Percentiles rank a stretch among this genome's conserved stretches.
Evolutionary conservation across 176 grass and related monocot species (phyloP).

Genomic region (Zea luxurians): DNA sequence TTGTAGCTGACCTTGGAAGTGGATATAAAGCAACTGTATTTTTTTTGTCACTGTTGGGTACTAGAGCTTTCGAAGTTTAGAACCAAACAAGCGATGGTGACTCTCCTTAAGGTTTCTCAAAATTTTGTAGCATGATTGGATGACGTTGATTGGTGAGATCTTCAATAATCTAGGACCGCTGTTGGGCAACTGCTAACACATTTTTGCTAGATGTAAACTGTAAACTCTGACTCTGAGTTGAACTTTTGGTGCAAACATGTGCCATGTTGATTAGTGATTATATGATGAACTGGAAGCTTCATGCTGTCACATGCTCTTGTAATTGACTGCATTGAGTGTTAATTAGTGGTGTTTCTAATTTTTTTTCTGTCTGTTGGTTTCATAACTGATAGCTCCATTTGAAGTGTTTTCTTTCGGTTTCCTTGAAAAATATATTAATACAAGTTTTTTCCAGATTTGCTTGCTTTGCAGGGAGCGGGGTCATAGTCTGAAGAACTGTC

Average conservation of each 20-base stretch:
- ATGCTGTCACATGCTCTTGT: neutral
- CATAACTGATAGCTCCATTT: conserved; percentile 3
- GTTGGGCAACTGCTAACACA: neutral
- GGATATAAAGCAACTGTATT: neutral
- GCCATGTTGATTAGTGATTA: neutral
- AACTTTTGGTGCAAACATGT: neutral
- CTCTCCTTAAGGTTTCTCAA: neutral
- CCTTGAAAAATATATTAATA: neutral
- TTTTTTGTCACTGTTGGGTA: neutral
- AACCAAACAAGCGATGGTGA: neutral
- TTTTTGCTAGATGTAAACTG: neutral
- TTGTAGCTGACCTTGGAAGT: neutral
- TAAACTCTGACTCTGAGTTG: neutral
- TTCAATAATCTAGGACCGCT: neutral
- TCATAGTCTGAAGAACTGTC: conserved; percentile 90
- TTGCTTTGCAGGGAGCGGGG: conserved; percentile 79
- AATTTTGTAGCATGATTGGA: conserved; percentile 15
- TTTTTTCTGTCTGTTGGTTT: neutral
- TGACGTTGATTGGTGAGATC: neutral
- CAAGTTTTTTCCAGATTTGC: conserved; percentile 62
- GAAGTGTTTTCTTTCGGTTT: neutral
- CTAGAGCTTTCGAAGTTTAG: neutral
- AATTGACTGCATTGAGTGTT: neutral
- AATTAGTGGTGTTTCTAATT: neutral
- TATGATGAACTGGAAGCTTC: conserved; percentile 12